These are phyloP conservation scores for Nicotiana tabacum DNA, from an alignment of 257 asterid species.

Conservation along the genomic window DNA sequence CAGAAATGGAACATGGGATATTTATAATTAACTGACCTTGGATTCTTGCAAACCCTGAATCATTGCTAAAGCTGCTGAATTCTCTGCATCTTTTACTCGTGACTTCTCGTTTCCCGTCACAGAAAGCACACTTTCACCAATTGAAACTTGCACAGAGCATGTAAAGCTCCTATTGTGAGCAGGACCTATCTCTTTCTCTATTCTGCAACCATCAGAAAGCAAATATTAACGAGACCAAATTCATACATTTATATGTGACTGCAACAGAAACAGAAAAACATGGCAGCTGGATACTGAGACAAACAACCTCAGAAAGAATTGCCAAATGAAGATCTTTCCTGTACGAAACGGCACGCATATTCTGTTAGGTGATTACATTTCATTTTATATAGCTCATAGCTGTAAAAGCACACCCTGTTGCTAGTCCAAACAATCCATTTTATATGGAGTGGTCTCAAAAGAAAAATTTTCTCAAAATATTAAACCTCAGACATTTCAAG, in stretches of 20 bases:
- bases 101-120: constrained; percentile 48
- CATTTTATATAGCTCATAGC: too few species aligned
- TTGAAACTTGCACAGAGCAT: constrained; percentile 58
- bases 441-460: neutral
- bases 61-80: constrained; percentile 73
- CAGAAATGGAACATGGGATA: constrained; percentile 29
- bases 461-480: neutral
- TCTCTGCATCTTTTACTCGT: constrained; percentile 61
- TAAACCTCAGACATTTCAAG: neutral
- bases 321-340: neutral
- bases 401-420: neutral
- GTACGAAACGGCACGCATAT: neutral
- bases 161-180: constrained; percentile 47
- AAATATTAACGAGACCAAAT: neutral
- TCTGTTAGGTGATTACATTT: too few species aligned
- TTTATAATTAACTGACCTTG: constrained; percentile 22
- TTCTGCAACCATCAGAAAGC: constrained; percentile 36
- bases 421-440: neutral
- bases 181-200: constrained; percentile 45
- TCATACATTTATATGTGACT: neutral
- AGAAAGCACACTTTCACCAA: constrained; percentile 11
- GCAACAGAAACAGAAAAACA: neutral
- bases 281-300: neutral
- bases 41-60: constrained; percentile 34
- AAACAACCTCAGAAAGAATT: neutral